A percentile compares a stretch with the other conserved stretches of the same genome.
Conservation (phyloP, 2,329 filamentous ascomycete species). For the Beauveria caledonica region DNA sequence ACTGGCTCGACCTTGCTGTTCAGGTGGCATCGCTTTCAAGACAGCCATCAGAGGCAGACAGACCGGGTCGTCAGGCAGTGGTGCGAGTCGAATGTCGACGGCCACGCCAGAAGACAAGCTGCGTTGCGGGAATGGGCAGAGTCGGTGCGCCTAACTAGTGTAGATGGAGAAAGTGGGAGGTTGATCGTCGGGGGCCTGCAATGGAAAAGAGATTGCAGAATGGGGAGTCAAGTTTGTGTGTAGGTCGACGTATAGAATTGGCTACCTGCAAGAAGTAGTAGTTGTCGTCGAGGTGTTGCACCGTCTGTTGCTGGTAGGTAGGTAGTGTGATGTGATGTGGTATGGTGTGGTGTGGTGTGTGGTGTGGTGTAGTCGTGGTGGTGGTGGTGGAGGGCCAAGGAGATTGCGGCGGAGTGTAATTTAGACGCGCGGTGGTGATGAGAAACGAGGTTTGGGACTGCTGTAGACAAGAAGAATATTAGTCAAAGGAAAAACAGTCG, state of each 20-base stretch:
- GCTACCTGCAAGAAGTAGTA: not conserved
- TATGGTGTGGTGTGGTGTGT: not conserved
- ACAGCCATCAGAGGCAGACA: not conserved
- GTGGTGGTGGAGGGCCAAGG: not conserved
- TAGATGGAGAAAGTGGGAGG: not conserved
- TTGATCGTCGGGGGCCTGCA: not conserved
- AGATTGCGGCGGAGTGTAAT: conserved; percentile 7
- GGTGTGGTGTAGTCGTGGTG: not conserved
- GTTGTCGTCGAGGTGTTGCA: conserved; percentile 2
- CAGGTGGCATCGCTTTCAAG: conserved; percentile 13
- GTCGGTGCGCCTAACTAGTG: not conserved
- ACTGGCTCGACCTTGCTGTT: conserved; percentile 45
- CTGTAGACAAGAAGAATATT: not conserved
- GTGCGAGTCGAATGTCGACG: conserved; percentile 8
- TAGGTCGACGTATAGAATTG: not conserved
- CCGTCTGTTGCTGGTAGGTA: not conserved
- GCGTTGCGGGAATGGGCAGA: not conserved
- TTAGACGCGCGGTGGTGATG: not conserved
- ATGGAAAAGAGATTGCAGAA: not conserved
- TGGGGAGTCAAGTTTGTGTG: not conserved
- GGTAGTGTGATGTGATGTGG: not conserved
- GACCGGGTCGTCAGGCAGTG: conserved; percentile 11
- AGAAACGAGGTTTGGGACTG: conserved; percentile 1
- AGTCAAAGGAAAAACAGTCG: not conserved
- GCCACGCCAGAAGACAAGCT: conserved; percentile 10